Conservation (phyloP, 208 protist species). For the Trypanosoma brucei region DNA sequence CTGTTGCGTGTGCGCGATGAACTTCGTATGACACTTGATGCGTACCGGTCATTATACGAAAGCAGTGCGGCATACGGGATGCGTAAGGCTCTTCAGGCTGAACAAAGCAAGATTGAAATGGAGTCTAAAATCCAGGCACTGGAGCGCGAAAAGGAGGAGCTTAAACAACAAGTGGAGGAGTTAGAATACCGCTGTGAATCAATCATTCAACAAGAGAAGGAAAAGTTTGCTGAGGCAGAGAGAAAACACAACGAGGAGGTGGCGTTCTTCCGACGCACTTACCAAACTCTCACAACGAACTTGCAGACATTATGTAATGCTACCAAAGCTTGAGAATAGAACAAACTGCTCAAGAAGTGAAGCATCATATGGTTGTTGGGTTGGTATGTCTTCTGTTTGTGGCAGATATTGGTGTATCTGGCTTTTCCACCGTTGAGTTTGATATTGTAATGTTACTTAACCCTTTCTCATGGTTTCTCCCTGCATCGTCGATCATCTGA, state of each 20-base stretch:
- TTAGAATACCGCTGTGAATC: conserved; percentile 62
- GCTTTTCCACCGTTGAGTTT: too few relatives aligned
- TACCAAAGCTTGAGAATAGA: conserved; percentile 44
- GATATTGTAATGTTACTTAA: too few relatives aligned
- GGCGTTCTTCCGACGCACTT: conserved; percentile 93
- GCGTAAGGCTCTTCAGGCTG: conserved; percentile 97
- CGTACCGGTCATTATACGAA: conserved; percentile 82
- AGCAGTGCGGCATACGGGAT: conserved; percentile 93
- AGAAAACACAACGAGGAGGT: conserved; percentile 97
- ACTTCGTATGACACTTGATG: conserved; percentile 86
- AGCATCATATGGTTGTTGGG: too few relatives aligned
- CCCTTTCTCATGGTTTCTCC: too few relatives aligned
- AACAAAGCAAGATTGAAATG: conserved; percentile 95
- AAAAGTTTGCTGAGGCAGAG: conserved; percentile 89
- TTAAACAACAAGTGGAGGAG: conserved; percentile 88
- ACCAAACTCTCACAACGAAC: conserved; percentile 93
- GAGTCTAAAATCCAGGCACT: conserved; percentile 89
- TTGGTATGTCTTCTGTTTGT: too few relatives aligned
- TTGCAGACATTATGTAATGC: conserved; percentile 88
- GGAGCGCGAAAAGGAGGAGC: conserved; percentile 92
- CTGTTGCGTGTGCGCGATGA: conserved; percentile 97
- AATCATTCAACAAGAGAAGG: conserved; percentile 89
- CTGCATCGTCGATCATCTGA: too few relatives aligned
- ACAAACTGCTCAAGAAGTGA: background rate
- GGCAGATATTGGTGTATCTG: too few relatives aligned